A percentile compares a stretch with the other conserved stretches of the same genome.
Evolutionary conservation across 129 eudicot species (phyloP).

Genomic region (Deinandra increscens): DNA sequence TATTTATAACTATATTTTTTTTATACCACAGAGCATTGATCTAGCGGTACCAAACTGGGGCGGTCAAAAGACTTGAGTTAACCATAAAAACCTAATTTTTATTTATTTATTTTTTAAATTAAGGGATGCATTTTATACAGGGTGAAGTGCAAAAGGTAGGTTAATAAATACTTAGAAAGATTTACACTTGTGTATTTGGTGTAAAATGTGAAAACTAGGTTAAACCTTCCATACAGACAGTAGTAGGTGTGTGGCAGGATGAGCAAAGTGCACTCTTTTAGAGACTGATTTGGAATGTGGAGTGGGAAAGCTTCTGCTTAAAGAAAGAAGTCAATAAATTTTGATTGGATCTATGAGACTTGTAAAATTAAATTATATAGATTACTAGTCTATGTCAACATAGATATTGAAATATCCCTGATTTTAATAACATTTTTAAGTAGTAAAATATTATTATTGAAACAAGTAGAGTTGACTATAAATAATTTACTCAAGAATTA

Average conservation of each 20-base stretch:
- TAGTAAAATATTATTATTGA: neutral
- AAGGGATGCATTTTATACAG: neutral
- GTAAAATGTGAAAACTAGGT: constrained; percentile 34
- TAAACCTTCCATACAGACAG: constrained; percentile 22
- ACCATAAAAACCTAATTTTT: too few species aligned
- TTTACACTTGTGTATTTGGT: constrained; percentile 25
- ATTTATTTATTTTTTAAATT: too few species aligned
- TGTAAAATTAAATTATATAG: neutral
- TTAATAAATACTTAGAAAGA: constrained; percentile 23
- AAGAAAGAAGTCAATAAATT: constrained; percentile 27
- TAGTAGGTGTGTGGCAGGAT: constrained; percentile 30
- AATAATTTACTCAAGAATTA: too few species aligned
- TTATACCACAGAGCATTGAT: too few species aligned
- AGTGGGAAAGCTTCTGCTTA: constrained; percentile 35
- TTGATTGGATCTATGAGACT: constrained; percentile 31
- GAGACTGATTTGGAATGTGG: constrained; percentile 45
- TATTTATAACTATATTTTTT: too few species aligned
- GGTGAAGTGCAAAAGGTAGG: constrained; percentile 11
- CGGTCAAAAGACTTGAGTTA: too few species aligned
- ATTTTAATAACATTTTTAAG: neutral
- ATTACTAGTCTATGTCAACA: constrained; percentile 18
- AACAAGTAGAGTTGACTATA: neutral
- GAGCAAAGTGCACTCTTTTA: constrained; percentile 33
- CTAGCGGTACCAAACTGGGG: too few species aligned
- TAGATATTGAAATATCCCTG: neutral